Evolutionary conservation across 2,329 filamentous ascomycete genomes (phyloP).

Genomic region (Bipolaris sorokiniana): DNA sequence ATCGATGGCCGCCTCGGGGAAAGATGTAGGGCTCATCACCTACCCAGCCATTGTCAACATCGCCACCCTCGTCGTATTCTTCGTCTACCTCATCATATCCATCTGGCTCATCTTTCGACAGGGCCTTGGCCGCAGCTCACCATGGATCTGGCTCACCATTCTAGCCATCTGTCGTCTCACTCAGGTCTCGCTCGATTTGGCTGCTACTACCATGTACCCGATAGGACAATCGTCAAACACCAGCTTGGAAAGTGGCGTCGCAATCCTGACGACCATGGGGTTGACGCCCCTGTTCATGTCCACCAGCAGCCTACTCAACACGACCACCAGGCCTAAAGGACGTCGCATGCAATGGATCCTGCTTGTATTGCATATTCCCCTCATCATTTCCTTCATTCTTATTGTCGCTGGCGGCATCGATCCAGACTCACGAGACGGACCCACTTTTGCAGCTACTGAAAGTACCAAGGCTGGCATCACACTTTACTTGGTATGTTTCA

Average conservation of each 20-base stretch:
- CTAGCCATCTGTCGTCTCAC: slow-evolving; percentile 43
- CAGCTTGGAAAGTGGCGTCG: slow-evolving; percentile 40
- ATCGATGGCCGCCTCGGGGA: slow-evolving; percentile 25
- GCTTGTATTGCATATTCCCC: slow-evolving; percentile 40
- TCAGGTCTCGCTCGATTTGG: slow-evolving; percentile 46
- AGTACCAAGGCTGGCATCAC: slow-evolving; percentile 45
- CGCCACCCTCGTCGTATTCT: slow-evolving; percentile 43
- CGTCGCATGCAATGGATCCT: slow-evolving; percentile 49
- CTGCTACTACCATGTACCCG: slow-evolving; percentile 39
- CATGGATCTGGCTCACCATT: slow-evolving; percentile 44
- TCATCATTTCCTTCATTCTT: slow-evolving; percentile 44
- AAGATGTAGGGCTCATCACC: slow-evolving; percentile 21
- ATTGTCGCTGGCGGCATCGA: slow-evolving; percentile 47
- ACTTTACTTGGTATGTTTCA: slow-evolving; percentile 43
- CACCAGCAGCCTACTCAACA: slow-evolving; percentile 43
- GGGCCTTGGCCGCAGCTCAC: slow-evolving; percentile 42
- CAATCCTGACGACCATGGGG: slow-evolving; percentile 46
- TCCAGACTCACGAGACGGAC: slow-evolving; percentile 39
- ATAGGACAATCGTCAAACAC: slow-evolving; percentile 33
- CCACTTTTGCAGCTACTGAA: slow-evolving; percentile 43
- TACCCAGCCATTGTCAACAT: slow-evolving; percentile 41
- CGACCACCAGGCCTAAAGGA: slow-evolving; percentile 43
- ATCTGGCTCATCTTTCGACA: slow-evolving; percentile 39
- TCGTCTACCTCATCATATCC: slow-evolving; percentile 38
- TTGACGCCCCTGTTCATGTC: slow-evolving; percentile 47